Evolutionary conservation across 1,139 yeast species (phyloP).

Genomic region (Kodamaea plutei): DNA sequence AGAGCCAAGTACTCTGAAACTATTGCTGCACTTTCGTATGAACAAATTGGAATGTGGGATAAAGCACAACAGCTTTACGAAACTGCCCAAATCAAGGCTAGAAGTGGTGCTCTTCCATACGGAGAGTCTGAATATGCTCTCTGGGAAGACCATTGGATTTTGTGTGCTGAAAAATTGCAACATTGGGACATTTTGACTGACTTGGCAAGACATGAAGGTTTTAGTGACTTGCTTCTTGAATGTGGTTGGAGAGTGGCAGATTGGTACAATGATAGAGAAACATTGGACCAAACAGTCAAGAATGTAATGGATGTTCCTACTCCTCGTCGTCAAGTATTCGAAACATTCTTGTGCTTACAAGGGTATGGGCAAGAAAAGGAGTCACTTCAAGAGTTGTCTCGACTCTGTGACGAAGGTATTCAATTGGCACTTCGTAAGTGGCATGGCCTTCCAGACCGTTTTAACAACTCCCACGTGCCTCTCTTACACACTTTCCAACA

Average conservation of each 20-base stretch:
- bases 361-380: slow-evolving; percentile 91
- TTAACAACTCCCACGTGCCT: slow-evolving; percentile 85
- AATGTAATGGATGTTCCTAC: slow-evolving; percentile 99
- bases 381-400: slow-evolving; percentile 73
- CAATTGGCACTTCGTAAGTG: slow-evolving; percentile 90
- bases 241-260: slow-evolving; percentile 99
- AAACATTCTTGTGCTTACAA: slow-evolving; percentile 87
- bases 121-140: slow-evolving; percentile 92
- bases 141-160: slow-evolving; percentile 99
- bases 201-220: slow-evolving; percentile 95
- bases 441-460: slow-evolving; percentile 80
- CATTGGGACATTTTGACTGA: slow-evolving; percentile 98
- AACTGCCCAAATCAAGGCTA: slow-evolving; percentile 94
- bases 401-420: slow-evolving; percentile 92
- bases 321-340: slow-evolving; percentile 92
- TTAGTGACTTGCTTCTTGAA: slow-evolving; percentile 86
- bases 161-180: slow-evolving; percentile 94
- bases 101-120: slow-evolving; percentile 93
- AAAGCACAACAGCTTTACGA: slow-evolving; percentile 92
- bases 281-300: slow-evolving; percentile 89
- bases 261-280: slow-evolving; percentile 94
- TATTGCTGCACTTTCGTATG: slow-evolving; percentile 86
- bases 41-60: slow-evolving; percentile 94
- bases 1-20: slow-evolving; percentile 93
- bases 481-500: slow-evolving; percentile 93